Evolutionary conservation across 176 grass and related monocot species (phyloP), one percentile per base, ranked within the genome.

Genomic region (Microstegium vimineum): DNA sequence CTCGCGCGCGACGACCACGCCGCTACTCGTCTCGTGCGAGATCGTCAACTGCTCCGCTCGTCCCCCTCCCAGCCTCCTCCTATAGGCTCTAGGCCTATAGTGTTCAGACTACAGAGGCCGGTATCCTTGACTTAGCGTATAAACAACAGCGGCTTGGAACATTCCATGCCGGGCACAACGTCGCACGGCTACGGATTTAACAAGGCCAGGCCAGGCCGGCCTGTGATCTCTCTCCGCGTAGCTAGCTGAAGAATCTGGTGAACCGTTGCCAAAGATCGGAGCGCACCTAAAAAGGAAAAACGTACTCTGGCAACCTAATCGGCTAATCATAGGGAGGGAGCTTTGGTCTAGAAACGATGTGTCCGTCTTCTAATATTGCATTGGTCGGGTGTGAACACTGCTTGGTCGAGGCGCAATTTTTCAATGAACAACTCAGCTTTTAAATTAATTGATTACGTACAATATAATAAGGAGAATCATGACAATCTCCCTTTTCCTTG

Each of bases 111-210:
- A 46, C 14, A 18, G 14, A 49, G 5, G 42, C 42, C 2, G 30
- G 36, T 1, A 37, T 26, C 25, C 67, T 64, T 42, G 54, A 56
- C 73, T 73, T 82, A 74, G 68, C 37, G 74, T 69, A 74, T 86
- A 86, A 89, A 85, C 65, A 86, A 73, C 45, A 31, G 59, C 9
- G 37, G 16, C 11, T 51, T 18, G 60, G 79, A 83, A 90, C 78
- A 74, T 83, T 90, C 67, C 15, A 51, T 74, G 69, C n/a, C 60
- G 31, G 66, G 75, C 81, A 84, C 75, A 34, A 26, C 43, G 56
- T 35, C 38, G 66, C 66, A 78, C 46, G 31, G 33, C 71, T 62
- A 62, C 38, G 14, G 38, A 62, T 41, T 42, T 3, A 38, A 32
- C 62, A 59, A 59, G 54, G 9, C n/a, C 54, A 57, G 52, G 51